These are phyloP conservation scores for Fusarium robinianum DNA, from an alignment of 2,329 filamentous ascomycete species.

Conservation along the genomic window DNA sequence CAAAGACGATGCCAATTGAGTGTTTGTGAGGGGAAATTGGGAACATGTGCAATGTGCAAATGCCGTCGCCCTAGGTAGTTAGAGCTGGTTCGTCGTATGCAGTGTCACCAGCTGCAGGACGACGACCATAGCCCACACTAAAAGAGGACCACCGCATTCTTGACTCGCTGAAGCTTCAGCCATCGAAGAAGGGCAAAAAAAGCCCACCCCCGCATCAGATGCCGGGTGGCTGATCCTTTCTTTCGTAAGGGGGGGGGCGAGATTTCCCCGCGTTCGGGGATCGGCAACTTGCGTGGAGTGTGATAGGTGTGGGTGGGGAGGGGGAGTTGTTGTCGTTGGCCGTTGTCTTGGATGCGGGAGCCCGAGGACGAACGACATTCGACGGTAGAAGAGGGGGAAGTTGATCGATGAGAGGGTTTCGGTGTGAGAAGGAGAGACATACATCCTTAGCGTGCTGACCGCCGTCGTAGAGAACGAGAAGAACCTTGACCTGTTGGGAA, in stretches of 20 bases:
- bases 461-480: slow-evolving; percentile 92
- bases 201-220: slow-evolving; percentile 29
- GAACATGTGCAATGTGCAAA: too few relatives aligned
- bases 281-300: slow-evolving; percentile 27
- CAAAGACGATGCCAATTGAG: too few relatives aligned
- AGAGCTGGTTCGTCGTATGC: slow-evolving; percentile 11
- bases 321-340: slow-evolving; percentile 14
- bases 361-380: slow-evolving; percentile 16
- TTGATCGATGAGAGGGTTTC: slow-evolving; percentile 1
- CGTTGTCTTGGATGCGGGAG: slow-evolving; percentile 9
- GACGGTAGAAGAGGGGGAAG: slow-evolving; percentile 4
- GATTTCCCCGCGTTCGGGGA: slow-evolving; percentile 38
- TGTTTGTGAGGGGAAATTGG: slow-evolving; percentile 3
- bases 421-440: slow-evolving; percentile 37
- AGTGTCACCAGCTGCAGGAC: slow-evolving; percentile 25
- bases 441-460: slow-evolving; percentile 86
- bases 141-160: slow-evolving; percentile 11
- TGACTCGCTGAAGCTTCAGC: too few relatives aligned
- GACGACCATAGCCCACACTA: too few relatives aligned
- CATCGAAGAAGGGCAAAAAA: neutral
- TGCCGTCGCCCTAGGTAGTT: too few relatives aligned
- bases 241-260: slow-evolving; percentile 17
- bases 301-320: slow-evolving; percentile 24
- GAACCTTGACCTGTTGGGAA: slow-evolving; percentile 82
- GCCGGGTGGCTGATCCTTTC: slow-evolving; percentile 31